A percentile compares a stretch with the other conserved stretches of the same genome.
phyloP scores from a whole-genome alignment of 306 rosid genomes.

The Benincasa hispida region DNA sequence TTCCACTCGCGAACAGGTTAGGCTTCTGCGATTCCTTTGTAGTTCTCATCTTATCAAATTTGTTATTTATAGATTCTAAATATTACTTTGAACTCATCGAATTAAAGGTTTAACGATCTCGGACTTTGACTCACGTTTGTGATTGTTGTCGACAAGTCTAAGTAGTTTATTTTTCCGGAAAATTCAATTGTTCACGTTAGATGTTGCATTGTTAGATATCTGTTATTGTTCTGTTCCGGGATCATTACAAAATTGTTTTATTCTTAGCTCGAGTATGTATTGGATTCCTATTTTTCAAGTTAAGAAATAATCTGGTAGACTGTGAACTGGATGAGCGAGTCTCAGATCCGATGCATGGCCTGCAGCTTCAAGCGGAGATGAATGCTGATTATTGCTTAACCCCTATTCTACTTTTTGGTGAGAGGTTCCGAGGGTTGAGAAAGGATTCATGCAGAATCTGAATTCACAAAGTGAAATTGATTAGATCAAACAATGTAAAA shows the following conservation, averaged over 20 bases:
- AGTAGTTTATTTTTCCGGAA: background rate
- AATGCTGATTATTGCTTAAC: background rate
- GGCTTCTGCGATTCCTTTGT: background rate
- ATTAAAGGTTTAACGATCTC: background rate
- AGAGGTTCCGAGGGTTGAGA: background rate
- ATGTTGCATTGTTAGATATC: background rate
- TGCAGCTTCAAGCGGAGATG: background rate
- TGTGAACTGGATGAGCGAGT: background rate
- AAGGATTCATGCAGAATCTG: background rate
- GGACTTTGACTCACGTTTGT: background rate
- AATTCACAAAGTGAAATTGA: background rate
- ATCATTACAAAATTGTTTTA: background rate
- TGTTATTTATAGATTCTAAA: no score
- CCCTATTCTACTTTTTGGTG: background rate
- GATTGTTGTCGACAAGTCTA: background rate
- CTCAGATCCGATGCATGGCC: background rate
- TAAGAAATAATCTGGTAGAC: background rate
- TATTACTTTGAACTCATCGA: background rate
- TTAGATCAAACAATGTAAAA: background rate
- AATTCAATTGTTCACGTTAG: background rate
- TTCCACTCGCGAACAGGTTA: constrained; percentile 63
- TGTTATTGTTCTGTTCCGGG: background rate
- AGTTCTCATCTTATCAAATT: background rate
- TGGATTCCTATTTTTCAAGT: background rate
- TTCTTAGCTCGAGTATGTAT: background rate